Base-by-base conservation (phyloP, 805 yeast species). In the Candida koratica region DNA sequence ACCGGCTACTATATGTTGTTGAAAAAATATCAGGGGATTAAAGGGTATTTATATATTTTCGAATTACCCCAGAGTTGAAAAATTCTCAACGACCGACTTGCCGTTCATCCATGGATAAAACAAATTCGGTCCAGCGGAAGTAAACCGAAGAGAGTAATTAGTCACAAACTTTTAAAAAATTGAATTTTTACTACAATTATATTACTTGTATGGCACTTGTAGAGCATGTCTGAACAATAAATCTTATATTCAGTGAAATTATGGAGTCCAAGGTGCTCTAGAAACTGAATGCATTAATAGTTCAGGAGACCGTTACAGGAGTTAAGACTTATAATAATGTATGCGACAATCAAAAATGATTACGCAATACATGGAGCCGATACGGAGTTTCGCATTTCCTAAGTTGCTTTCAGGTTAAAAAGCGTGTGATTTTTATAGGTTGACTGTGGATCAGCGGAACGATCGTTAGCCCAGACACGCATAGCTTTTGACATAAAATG, bases 41-140 rank as follows among this genome's bases (percentile, higher is more conserved):
- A 19, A 19, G 32, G 32, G 32, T 29, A 29, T 29, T 29, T 29
- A 29, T 29, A 29, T 16, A 29, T 19, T 29, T 29, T 29, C 25
- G 14, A 9, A 4, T 31, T 31, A 31, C 34, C 34, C 34, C 34
- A 31, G 34, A 29, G 12, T 29, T 29, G 32, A 29, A 29, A 29
- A 29, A 4, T 18, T 25, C 20, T n/a, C n/a, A n/a, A n/a, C 32
- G 20, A 7, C 17, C 14, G 5, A 12, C 15, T 29, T 29, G 32
- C 32, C 32, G n/a, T 29, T 29, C 32, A 29, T 29, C 32, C 32
- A 29, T 29, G 32, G 32, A 18, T 29, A 29, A 29, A 29, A 12
- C 4, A 5, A 20, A 3, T 18, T 19, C 32, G 32, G 32, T 17
- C 15, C 12, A 29, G 20, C 20, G 32, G 32, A 29, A 6, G 17